phyloP scores from a whole-genome alignment of 768 basidiomycete species.

The Chalciporus sphaerocephalus region DNA sequence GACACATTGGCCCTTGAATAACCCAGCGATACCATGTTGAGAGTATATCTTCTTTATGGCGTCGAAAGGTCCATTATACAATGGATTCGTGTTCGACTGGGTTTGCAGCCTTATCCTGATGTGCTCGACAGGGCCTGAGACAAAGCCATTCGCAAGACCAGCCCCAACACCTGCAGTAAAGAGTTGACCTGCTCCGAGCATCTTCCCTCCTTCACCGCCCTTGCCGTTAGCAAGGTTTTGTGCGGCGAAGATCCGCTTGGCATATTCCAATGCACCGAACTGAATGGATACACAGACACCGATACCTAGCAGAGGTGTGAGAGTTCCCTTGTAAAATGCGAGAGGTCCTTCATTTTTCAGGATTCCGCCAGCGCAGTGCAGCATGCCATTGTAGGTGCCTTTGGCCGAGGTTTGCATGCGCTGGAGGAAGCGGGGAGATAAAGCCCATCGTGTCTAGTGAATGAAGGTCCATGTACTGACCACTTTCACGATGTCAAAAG shows the following conservation, averaged over 20 bases:
- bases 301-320: constrained; percentile 87
- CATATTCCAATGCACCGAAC: constrained; percentile 83
- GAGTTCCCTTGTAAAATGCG: constrained; percentile 96
- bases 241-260: constrained; percentile 72
- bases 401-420: constrained; percentile 92
- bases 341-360: constrained; percentile 87
- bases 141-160: constrained; percentile 85
- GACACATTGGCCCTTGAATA: constrained; percentile 90
- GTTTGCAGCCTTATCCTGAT: constrained; percentile 96
- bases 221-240: constrained; percentile 54
- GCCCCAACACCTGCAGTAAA: constrained; percentile 76
- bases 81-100: constrained; percentile 71
- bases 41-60: constrained; percentile 81
- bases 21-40: constrained; percentile 70
- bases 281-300: constrained; percentile 96
- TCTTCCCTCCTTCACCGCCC: constrained; percentile 64
- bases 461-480: constrained; percentile 43
- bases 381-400: constrained; percentile 84
- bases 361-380: constrained; percentile 87
- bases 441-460: constrained; percentile 1
- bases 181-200: constrained; percentile 60
- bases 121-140: constrained; percentile 95
- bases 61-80: constrained; percentile 82
- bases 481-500: constrained; percentile 97
- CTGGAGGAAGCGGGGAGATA: constrained; percentile 36